Conservation (phyloP, 306 rosid species). For the Alnus glutinosa region DNA sequence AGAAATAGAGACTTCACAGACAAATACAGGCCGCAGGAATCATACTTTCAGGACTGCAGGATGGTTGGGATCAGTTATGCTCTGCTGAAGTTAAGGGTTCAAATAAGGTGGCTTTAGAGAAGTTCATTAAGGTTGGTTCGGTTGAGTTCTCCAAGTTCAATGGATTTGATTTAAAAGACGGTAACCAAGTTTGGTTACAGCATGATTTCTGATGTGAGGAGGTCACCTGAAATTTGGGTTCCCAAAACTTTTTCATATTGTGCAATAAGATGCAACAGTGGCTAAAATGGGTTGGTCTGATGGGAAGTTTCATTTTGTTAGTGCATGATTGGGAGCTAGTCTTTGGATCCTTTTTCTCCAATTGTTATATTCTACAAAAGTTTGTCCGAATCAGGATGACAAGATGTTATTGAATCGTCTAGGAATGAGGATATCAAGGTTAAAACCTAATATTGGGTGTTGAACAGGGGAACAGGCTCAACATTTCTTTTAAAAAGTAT, state of each 20-base stretch:
- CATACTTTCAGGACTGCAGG: neutral
- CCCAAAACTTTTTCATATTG: neutral
- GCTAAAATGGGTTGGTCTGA: neutral
- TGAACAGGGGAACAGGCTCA: neutral
- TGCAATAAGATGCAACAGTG: neutral
- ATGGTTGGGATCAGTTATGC: neutral
- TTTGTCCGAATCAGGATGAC: neutral
- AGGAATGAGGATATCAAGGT: neutral
- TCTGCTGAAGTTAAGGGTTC: neutral
- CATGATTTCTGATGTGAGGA: neutral
- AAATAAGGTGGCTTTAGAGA: neutral
- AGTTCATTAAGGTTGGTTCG: neutral
- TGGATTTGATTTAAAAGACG: neutral
- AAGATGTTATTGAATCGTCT: neutral
- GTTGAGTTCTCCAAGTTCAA: neutral
- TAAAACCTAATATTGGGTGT: neutral
- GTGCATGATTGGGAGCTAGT: neutral
- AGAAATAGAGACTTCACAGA: neutral
- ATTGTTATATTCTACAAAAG: neutral
- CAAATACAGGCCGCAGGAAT: neutral
- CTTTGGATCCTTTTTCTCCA: neutral
- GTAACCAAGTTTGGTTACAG: neutral
- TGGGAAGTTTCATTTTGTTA: neutral
- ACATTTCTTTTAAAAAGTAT: neutral
- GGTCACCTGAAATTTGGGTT: neutral